phyloP scores from a whole-genome alignment of 2,329 filamentous ascomycete species.

The Thelonectria olida region DNA sequence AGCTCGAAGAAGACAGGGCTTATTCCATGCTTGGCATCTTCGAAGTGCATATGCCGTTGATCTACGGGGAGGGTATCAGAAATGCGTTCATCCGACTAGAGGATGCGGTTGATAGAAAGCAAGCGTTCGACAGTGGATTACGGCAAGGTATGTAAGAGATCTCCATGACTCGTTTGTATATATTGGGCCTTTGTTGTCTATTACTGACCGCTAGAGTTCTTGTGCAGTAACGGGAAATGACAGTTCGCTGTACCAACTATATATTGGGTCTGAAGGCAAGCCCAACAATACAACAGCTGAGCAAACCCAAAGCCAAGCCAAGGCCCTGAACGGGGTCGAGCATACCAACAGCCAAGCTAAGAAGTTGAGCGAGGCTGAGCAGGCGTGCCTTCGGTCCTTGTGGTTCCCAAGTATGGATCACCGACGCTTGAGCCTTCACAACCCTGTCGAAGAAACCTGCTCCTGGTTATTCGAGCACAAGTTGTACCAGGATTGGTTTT shows the following conservation, averaged over 20 bases:
- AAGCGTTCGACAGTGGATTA: neutral
- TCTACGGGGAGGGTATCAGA: neutral
- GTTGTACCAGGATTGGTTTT: slow-evolving; percentile 9
- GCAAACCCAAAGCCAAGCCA: neutral
- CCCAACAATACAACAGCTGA: neutral
- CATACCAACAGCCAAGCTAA: neutral
- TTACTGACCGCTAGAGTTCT: neutral
- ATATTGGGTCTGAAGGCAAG: neutral
- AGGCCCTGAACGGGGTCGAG: neutral
- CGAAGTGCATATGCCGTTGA: neutral
- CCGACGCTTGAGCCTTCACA: neutral
- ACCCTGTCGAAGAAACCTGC: slow-evolving; percentile 1
- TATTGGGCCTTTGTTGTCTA: neutral
- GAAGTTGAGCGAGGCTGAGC: neutral
- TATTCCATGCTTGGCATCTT: slow-evolving; percentile 1
- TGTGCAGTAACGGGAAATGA: neutral
- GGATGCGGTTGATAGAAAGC: neutral
- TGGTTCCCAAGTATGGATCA: slow-evolving; percentile 13
- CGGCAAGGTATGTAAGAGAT: neutral
- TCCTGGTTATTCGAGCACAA: slow-evolving; percentile 10
- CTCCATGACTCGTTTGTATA: neutral
- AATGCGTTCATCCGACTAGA: neutral
- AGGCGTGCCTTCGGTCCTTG: slow-evolving; percentile 4
- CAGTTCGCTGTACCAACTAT: neutral
- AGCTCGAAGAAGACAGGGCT: neutral